phyloP scores from a whole-genome alignment of 108 stramenopile genomes.

The Fragilaria crotonensis region DNA sequence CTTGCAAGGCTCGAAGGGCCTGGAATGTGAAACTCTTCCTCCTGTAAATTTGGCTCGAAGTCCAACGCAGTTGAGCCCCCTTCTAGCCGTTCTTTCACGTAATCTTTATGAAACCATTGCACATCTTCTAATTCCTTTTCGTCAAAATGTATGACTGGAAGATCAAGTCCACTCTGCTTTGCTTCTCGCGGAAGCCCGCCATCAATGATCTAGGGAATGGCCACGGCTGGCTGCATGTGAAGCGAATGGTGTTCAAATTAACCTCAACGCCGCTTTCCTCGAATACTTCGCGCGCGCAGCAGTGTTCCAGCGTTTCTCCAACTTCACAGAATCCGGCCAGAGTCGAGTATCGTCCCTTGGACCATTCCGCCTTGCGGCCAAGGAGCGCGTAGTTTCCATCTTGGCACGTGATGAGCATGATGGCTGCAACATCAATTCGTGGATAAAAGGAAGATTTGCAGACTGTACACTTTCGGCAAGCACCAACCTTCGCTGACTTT shows the following conservation, averaged over 20 bases:
- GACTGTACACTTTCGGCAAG: slow-evolving; percentile 10
- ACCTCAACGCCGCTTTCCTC: slow-evolving; percentile 24
- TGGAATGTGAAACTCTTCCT: no score
- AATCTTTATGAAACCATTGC: no score
- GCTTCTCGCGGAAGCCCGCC: no score
- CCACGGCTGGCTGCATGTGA: slow-evolving; percentile 23
- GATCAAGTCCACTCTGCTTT: no score
- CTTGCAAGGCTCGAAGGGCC: no score
- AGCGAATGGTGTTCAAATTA: slow-evolving; percentile 8
- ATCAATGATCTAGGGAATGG: slow-evolving; percentile 21
- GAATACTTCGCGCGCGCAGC: slow-evolving; percentile 14
- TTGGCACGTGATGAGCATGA: slow-evolving; percentile 21
- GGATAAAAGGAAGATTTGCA: slow-evolving; percentile 17
- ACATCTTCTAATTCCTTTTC: no score
- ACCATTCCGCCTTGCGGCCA: slow-evolving; percentile 19
- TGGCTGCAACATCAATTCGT: slow-evolving; percentile 21
- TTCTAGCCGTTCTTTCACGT: no score
- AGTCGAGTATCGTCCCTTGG: slow-evolving; percentile 19
- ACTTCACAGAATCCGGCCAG: slow-evolving; percentile 25
- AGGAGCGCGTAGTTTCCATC: slow-evolving; percentile 19
- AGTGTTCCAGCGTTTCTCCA: slow-evolving; percentile 25
- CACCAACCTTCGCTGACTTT: slow-evolving; percentile 11
- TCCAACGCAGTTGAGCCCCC: no score
- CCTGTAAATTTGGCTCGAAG: no score
- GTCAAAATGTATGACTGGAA: no score